Evolutionary conservation across 140 eudicot genomes (phyloP), one percentile per base, ranked within the genome.

Genomic region (Cichorium intybus): DNA sequence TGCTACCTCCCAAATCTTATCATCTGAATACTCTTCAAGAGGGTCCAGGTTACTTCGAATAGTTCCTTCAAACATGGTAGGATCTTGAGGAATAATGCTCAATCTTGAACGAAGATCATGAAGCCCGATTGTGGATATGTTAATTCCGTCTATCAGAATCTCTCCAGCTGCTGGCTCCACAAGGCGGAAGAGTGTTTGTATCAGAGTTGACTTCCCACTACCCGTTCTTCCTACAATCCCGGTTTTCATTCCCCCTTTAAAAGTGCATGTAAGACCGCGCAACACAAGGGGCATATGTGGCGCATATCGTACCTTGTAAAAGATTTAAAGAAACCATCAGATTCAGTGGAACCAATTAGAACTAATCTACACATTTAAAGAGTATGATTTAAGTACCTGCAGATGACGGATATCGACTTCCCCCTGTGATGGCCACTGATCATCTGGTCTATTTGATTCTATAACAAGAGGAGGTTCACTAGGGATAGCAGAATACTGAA

Each of bases 161-260:
- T 60, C 58, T 41, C 87, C 88, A 21, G 68, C 81, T 1, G 87
- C 58, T 2, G 96, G 97, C 27, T 91, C 97, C 51, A 91, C 95
- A 26, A 91, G 75, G 16, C 96, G 95, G 74, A 91, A 91, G 39
- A 91, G 90, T 54, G 97, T 79, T 60, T 90, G 97, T 69, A 90
- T 87, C 20, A 90, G 83, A 22, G 97, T 89, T 3, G 97, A 86
- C 75, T 89, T 89, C 37, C 97, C 97, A 52, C 97, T 86, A 16
- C 97, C 97, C 0, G 95, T 89, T 74, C 97, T 81, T 71, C 97
- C 97, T 1, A 89, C 97, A 12, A 89, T 86, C 61, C 97, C 95
- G 2, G 83, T 84, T 75, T 79, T 90, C 80, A 50, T 87, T 20
- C 87, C 96, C 45, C 97, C 97, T 7, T 18, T 78, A 75, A 90